Percentiles rank a stretch among this genome's conserved stretches.
phyloP scores from a whole-genome alignment of 2,329 filamentous ascomycete genomes.

The Alternaria incomplexa region DNA sequence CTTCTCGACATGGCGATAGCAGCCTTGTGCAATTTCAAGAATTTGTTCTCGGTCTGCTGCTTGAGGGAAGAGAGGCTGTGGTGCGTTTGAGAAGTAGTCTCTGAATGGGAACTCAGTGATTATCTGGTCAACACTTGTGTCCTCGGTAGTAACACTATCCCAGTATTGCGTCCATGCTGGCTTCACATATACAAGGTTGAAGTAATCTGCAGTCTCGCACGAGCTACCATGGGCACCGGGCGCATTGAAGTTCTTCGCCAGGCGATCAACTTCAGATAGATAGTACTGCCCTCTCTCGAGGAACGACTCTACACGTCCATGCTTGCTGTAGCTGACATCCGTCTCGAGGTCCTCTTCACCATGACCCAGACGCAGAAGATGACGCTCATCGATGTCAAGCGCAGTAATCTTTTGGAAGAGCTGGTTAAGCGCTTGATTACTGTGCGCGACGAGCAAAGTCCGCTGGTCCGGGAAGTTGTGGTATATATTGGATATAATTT shows the following conservation, averaged over 20 bases:
- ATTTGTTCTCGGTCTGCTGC: constrained; percentile 69
- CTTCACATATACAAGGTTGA: constrained; percentile 88
- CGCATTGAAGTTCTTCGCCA: constrained; percentile 83
- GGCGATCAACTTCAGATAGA: constrained; percentile 81
- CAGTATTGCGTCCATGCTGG: constrained; percentile 89
- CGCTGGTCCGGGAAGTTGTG: constrained; percentile 95
- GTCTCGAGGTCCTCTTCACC: constrained; percentile 93
- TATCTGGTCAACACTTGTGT: constrained; percentile 66
- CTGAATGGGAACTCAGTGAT: constrained; percentile 84
- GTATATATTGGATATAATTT: constrained; percentile 98
- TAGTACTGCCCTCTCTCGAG: constrained; percentile 82
- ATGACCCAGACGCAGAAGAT: constrained; percentile 89
- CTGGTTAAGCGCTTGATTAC: constrained; percentile 97
- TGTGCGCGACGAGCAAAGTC: constrained; percentile 91
- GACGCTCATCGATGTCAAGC: constrained; percentile 92
- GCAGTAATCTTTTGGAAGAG: constrained; percentile 98
- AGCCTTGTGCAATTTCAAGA: constrained; percentile 80
- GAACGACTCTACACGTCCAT: constrained; percentile 93
- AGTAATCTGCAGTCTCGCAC: constrained; percentile 96
- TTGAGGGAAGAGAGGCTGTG: constrained; percentile 80
- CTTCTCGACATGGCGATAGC: constrained; percentile 84
- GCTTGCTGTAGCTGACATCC: constrained; percentile 87
- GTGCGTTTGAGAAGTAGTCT: constrained; percentile 83
- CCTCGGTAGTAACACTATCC: constrained; percentile 65
- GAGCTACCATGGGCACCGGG: constrained; percentile 95